Base-by-base conservation (phyloP, 805 yeast species). In the Ogataea methanolica region DNA sequence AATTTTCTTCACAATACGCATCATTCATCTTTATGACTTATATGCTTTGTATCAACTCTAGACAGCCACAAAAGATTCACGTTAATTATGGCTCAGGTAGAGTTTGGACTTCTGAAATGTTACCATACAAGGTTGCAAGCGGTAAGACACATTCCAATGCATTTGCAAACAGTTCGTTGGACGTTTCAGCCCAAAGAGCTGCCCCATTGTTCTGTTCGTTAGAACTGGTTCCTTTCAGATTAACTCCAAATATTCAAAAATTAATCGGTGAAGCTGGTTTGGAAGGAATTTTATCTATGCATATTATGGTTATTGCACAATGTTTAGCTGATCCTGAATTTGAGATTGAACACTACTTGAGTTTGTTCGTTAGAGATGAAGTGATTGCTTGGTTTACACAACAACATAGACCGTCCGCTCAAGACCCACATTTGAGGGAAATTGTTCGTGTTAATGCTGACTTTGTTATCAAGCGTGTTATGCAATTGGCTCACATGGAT, bases 361-460 rank as follows among this genome's bases (percentile, higher is more conserved):
- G 96, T n/a, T 73, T 94, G 55, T 92, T 94, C 69, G 96, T 95
- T 19, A 81, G 98, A 48, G 99, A 94, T 68, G 99, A 94, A 67
- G 86, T 92, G 16, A 81, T 91, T 44, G 83, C 96, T 0, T 92
- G 97, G 98, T 91, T 85, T 65, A 82, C 91, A 36, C 95, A 87
- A 62, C 82, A 84, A 58, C 96, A 90, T 60, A 79, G 90, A 49
- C 82, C 94, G 11, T 73, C 85, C 34, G 90, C 89, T 1, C 92
- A 84, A 56, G 96, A 88, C 55, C 83, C 85, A 42, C 96, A 87
- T 57, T 66, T 92, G 49, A 74, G 91, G 46, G 97, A 90, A 53
- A 85, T 90, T 66, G 97, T 94, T 29, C 79, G 85, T 56, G 79
- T 85, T 34, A 94, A 94, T 61, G 96, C 89, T 38, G 97, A 91